phyloP scores from a whole-genome alignment of 345 rosid genomes.

The Reutealis trisperma region DNA sequence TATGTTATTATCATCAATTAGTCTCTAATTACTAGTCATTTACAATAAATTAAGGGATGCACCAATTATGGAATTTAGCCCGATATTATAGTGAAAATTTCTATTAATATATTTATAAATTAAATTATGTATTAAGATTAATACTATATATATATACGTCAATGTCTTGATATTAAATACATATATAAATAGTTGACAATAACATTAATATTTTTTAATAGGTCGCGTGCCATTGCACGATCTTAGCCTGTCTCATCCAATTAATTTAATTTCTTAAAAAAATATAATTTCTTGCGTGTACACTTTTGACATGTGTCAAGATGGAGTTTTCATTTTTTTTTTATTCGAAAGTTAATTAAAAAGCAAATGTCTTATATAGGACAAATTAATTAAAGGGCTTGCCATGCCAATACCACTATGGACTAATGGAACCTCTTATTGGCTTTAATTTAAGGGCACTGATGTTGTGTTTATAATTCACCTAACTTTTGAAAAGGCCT shows the following conservation, averaged over 20 bases:
- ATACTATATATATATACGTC: too few species aligned
- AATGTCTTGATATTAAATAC: too few species aligned
- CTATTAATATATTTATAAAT: too few species aligned
- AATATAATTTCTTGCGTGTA: conserved; percentile 1
- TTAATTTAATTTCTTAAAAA: neutral
- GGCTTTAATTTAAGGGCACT: neutral
- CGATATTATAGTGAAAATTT: too few species aligned
- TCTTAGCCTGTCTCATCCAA: conserved; percentile 14
- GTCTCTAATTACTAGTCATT: too few species aligned
- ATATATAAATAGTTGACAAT: neutral
- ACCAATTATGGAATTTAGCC: too few species aligned
- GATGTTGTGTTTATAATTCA: conserved; percentile 13
- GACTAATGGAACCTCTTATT: neutral
- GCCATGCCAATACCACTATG: conserved; percentile 6
- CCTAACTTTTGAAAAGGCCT: conserved; percentile 4
- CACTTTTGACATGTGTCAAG: conserved; percentile 15
- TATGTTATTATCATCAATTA: too few species aligned
- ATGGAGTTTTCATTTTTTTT: neutral
- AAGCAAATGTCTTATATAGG: neutral
- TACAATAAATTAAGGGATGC: too few species aligned
- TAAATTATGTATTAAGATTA: too few species aligned
- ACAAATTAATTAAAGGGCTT: neutral
- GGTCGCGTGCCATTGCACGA: conserved; percentile 25
- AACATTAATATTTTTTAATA: neutral
- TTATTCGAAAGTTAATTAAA: neutral